Base-by-base conservation (phyloP, 371 early-diverging fungal genomes). In the Mycotypha africana region DNA sequence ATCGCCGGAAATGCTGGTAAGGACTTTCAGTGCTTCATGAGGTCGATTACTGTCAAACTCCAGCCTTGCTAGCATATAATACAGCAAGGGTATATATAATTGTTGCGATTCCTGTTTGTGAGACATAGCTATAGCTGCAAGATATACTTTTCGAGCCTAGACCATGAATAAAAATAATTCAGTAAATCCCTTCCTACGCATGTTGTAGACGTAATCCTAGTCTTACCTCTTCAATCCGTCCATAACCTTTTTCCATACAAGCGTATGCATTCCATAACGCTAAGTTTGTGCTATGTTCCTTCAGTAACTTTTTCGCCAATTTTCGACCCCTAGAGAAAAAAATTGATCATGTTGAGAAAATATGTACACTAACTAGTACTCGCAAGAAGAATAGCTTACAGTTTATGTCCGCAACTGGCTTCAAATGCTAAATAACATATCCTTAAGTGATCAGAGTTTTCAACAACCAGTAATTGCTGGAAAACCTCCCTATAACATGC, bases 181-280 rank as follows among this genome's bases (percentile, higher is more conserved):
- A 28, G 12, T 28, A 28, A 28, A 28, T 12, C n/a, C n/a, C n/a
- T n/a, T n/a, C n/a, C n/a, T n/a, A n/a, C n/a, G n/a, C n/a, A n/a
- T n/a, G n/a, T n/a, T n/a, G n/a, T n/a, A 28, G 30, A 6, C 30
- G 6, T 28, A 28, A 6, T 8, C 6, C 6, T 28, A 28, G 30
- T 28, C 34, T 47, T 53, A 66, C 70, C 42, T 69, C 67, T 15
- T 65, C 47, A 21, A 52, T 28, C 5, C 47, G 42, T 33, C 47
- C 59, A 38, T 69, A 61, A 26, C 61, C 49, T 38, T 67, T 74
- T 53, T 84, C 84, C 43, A 81, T 62, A 47, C 77, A 76, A 0
- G 86, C 86, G 56, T 82, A 85, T 1, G 73, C 74, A 50, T 77
- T 78, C 89, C 86, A 86, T 24, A 88, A 56, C 1, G 58, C 44